A percentile compares a stretch with the other conserved stretches of the same genome.
Evolutionary conservation across 768 basidiomycete species (phyloP).

Genomic region (Xerocomellus chrysenteron): DNA sequence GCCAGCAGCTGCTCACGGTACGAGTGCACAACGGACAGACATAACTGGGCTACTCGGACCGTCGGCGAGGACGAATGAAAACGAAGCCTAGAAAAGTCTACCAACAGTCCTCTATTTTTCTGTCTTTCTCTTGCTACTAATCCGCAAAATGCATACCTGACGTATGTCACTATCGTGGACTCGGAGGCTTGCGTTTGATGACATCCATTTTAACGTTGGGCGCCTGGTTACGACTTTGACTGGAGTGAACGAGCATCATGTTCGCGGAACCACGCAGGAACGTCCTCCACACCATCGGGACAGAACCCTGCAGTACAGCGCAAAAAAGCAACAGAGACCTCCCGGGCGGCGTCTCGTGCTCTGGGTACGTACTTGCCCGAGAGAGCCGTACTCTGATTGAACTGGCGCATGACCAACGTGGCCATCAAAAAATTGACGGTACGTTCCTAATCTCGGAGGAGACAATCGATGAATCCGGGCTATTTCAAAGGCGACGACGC

Average conservation of each 20-base stretch:
- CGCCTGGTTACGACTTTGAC: too few species aligned
- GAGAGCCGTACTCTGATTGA: slow-evolving; percentile 46
- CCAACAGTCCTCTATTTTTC: too few species aligned
- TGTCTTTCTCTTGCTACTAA: too few species aligned
- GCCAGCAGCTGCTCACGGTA: too few species aligned
- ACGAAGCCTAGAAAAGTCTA: too few species aligned
- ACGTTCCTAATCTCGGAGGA: slow-evolving; percentile 36
- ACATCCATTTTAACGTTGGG: too few species aligned
- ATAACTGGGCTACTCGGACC: too few species aligned
- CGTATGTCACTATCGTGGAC: too few species aligned
- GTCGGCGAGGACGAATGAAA: too few species aligned
- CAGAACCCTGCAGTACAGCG: slow-evolving; percentile 51
- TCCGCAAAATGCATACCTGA: too few species aligned
- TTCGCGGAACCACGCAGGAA: slow-evolving; percentile 55
- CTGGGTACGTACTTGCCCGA: slow-evolving; percentile 47
- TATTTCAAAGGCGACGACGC: slow-evolving; percentile 67
- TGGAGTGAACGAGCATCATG: slow-evolving; percentile 23
- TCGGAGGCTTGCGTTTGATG: too few species aligned
- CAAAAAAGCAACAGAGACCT: slow-evolving; percentile 46
- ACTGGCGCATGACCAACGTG: slow-evolving; percentile 45
- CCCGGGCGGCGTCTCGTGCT: slow-evolving; percentile 15
- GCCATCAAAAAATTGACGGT: slow-evolving; percentile 31
- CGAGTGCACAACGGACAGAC: too few species aligned
- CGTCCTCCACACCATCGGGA: slow-evolving; percentile 30
- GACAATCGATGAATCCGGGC: slow-evolving; percentile 51